Evolutionary conservation across 2,329 filamentous ascomycete genomes (phyloP).

Genomic region (Apiospora arundinis): DNA sequence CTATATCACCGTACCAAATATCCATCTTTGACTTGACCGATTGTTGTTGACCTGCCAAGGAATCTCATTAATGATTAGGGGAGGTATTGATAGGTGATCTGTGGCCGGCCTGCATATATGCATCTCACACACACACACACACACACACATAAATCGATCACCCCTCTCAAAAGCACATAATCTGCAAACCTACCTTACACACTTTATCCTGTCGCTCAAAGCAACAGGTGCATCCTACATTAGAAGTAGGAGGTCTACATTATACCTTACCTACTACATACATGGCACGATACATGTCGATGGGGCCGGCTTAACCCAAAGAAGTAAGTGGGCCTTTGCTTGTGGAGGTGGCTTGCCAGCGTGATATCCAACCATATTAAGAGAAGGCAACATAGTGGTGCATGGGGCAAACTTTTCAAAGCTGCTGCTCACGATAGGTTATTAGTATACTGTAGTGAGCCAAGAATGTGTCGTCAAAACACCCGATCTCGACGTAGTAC

Average conservation of each 20-base stretch:
- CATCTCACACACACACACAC: too few species aligned
- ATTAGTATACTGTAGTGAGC: not conserved
- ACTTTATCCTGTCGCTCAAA: not conserved
- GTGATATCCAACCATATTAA: not conserved
- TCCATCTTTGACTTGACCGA: too few species aligned
- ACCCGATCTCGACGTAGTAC: not conserved
- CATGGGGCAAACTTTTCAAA: slow-evolving; percentile 7
- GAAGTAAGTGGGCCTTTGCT: not conserved
- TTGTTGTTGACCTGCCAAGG: too few species aligned
- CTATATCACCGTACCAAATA: too few species aligned
- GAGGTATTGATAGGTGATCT: too few species aligned
- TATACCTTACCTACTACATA: too few species aligned
- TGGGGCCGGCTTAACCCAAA: slow-evolving; percentile 3
- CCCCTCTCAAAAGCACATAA: too few species aligned
- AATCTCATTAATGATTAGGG: too few species aligned
- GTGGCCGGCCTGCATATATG: too few species aligned
- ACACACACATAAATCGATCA: too few species aligned
- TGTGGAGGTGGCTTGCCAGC: slow-evolving; percentile 14
- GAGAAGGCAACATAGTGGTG: not conserved
- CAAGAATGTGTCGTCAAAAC: not conserved
- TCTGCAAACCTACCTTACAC: too few species aligned
- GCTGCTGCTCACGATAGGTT: not conserved
- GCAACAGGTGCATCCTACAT: too few species aligned
- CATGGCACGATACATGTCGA: not conserved
- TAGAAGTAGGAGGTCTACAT: not conserved